Conservation (phyloP, 805 yeast genomes). For the Pichia scutulata region DNA sequence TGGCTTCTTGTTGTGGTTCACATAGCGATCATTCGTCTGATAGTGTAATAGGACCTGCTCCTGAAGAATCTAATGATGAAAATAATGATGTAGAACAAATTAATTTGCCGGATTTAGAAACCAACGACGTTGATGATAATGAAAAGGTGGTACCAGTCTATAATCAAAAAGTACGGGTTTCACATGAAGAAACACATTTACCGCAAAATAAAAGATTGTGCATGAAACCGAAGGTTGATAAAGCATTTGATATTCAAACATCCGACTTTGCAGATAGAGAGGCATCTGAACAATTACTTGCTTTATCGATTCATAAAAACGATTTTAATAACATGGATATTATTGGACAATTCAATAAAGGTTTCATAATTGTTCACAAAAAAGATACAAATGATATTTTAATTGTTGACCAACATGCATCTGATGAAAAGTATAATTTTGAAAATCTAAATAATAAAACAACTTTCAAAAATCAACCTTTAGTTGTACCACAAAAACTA, state of each 20-base stretch:
- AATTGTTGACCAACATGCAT: conserved; percentile 95
- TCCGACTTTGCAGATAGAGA: conserved; percentile 39
- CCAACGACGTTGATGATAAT: not conserved
- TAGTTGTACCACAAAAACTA: conserved; percentile 51
- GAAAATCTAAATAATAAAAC: conserved; percentile 57
- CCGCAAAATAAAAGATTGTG: not conserved
- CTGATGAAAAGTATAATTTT: conserved; percentile 91
- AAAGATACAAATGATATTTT: conserved; percentile 52
- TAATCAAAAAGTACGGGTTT: not conserved
- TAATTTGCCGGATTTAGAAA: not conserved
- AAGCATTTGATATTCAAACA: conserved; percentile 5
- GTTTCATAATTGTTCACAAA: conserved; percentile 74
- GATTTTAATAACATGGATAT: conserved; percentile 73
- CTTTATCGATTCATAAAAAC: conserved; percentile 54
- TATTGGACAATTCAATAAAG: conserved; percentile 93
- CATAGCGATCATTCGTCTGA: not conserved
- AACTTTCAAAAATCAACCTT: conserved; percentile 57
- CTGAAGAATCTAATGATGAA: not conserved
- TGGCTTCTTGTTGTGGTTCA: not conserved
- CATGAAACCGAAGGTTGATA: not conserved
- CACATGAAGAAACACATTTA: not conserved
- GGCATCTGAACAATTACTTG: conserved; percentile 50
- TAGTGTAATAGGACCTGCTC: not conserved
- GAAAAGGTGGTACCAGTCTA: not conserved
- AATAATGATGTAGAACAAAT: not conserved